Evolutionary conservation across 2,329 filamentous ascomycete genomes (phyloP).

Genomic region (Cercospora janseana): DNA sequence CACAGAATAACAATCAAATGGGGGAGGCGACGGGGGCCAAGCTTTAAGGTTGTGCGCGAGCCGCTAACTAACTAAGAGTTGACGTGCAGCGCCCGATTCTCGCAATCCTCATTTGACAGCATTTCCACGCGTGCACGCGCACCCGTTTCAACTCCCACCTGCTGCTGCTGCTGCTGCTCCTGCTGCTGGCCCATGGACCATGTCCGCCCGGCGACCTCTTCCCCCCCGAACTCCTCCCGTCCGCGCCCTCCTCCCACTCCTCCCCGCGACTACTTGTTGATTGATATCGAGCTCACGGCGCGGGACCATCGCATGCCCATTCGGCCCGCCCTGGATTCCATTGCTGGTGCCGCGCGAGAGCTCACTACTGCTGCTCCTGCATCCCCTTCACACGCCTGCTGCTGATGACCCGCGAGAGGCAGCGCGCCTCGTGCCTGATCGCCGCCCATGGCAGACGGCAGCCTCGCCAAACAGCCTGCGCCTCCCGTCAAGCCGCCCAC

Average conservation of each 20-base stretch:
- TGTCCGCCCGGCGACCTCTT: too few species aligned
- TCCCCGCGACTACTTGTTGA: background rate
- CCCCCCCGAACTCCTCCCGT: too few species aligned
- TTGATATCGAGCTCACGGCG: background rate
- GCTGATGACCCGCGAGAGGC: constrained; percentile 2
- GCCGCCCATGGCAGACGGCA: constrained; percentile 29
- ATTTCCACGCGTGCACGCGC: too few species aligned
- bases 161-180: too few species aligned
- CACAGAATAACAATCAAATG: too few species aligned
- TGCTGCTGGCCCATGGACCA: too few species aligned
- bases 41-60: constrained; percentile 4
- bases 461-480: background rate
- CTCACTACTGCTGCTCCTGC: background rate
- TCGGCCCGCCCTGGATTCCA: constrained; percentile 4
- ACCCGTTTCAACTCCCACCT: too few species aligned
- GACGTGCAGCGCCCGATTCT: too few species aligned
- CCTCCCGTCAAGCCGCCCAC: constrained; percentile 4
- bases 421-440: background rate
- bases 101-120: too few species aligned
- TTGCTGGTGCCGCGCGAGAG: too few species aligned
- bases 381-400: background rate
- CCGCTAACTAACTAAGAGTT: too few species aligned
- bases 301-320: constrained; percentile 10
- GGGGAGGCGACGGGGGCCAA: background rate
- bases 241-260: too few species aligned